A percentile compares a stretch with the other conserved stretches of the same genome.
phyloP scores from a whole-genome alignment of 768 basidiomycete genomes.

The Pleurotus citrinopileatus region DNA sequence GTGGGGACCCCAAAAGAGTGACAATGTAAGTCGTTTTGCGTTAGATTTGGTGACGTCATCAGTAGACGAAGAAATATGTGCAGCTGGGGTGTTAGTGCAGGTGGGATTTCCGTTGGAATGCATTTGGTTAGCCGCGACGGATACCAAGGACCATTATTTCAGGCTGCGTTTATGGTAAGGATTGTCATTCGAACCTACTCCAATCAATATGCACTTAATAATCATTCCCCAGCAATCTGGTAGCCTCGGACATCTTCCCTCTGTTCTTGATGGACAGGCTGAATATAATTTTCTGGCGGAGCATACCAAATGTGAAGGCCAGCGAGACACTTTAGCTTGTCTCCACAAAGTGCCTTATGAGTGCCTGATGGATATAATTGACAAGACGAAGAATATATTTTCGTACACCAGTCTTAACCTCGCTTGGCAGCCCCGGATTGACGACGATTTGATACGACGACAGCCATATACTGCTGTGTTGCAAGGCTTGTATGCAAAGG shows the following conservation, averaged over 20 bases:
- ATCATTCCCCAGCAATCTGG: conserved; percentile 19
- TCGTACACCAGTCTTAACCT: conserved; percentile 25
- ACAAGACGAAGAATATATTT: conserved; percentile 27
- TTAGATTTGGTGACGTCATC: no score
- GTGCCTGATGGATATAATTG: conserved; percentile 31
- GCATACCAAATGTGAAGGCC: conserved; percentile 16
- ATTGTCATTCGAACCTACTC: no score
- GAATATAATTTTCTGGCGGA: conserved; percentile 26
- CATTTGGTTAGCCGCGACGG: conserved; percentile 32
- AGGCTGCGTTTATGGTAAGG: conserved; percentile 36
- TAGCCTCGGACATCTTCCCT: conserved; percentile 51
- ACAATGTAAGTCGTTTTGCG: conserved; percentile 38
- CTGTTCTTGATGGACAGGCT: conserved; percentile 41
- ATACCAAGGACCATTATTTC: conserved; percentile 28
- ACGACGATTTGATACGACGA: conserved; percentile 34
- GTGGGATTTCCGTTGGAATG: conserved; percentile 39
- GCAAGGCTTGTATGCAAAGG: conserved; percentile 31
- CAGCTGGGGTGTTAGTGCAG: conserved; percentile 56
- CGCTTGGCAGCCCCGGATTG: conserved; percentile 35
- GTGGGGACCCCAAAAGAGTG: conserved; percentile 54
- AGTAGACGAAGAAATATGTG: no score
- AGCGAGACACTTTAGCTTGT: conserved; percentile 22
- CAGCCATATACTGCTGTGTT: conserved; percentile 28
- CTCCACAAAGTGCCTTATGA: conserved; percentile 18
- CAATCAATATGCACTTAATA: conserved; percentile 20